Evolutionary conservation across 805 yeast species (phyloP).

Genomic region (Ogataea polymorpha): DNA sequence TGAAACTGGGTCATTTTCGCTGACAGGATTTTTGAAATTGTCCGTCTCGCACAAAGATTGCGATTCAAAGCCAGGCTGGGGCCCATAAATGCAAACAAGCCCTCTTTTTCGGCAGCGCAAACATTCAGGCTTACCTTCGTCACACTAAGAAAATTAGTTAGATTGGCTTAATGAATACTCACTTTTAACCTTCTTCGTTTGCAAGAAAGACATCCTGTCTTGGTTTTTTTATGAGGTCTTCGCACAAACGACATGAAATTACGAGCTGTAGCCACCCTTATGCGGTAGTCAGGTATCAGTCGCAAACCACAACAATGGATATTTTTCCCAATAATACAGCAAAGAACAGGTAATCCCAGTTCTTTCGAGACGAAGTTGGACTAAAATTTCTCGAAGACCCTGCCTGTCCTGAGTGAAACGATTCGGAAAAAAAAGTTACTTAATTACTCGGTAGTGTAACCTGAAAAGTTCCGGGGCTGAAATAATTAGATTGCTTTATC

Average conservation of each 20-base stretch:
- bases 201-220: slow-evolving; percentile 25
- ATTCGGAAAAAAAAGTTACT: neutral
- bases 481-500: too few species aligned
- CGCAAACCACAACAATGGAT: too few species aligned
- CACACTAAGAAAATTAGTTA: slow-evolving; percentile 19
- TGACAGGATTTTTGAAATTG: neutral
- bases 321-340: neutral
- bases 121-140: slow-evolving; percentile 24
- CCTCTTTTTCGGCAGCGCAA: slow-evolving; percentile 22
- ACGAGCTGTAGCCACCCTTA: neutral
- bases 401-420: neutral
- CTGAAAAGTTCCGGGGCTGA: neutral
- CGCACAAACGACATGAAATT: slow-evolving; percentile 18
- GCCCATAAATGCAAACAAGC: slow-evolving; percentile 15
- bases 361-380: neutral
- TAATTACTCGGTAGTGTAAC: neutral
- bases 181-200: slow-evolving; percentile 25
- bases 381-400: neutral
- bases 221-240: slow-evolving; percentile 26
- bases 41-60: neutral
- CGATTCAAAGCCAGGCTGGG: neutral
- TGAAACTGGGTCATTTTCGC: neutral
- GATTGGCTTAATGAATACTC: slow-evolving; percentile 3
- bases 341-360: neutral
- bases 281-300: neutral